phyloP scores from a whole-genome alignment of 768 basidiomycete species.

The Lactarius tabidus region DNA sequence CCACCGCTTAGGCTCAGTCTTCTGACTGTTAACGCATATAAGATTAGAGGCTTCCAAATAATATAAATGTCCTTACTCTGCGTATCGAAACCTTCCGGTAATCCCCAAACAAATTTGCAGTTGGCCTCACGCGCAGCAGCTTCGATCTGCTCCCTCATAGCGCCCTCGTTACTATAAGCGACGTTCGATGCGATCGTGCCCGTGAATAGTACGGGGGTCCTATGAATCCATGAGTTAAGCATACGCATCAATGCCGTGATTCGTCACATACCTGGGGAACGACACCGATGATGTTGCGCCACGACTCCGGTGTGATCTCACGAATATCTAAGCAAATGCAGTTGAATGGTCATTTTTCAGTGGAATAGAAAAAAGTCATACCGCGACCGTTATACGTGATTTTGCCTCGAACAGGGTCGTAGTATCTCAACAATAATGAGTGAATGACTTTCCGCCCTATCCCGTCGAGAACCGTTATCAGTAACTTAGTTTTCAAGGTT shows the following conservation, averaged over 20 bases:
- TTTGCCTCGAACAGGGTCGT: constrained; percentile 79
- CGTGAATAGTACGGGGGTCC: constrained; percentile 85
- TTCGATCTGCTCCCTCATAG: constrained; percentile 80
- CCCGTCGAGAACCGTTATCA: background rate
- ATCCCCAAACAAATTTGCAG: constrained; percentile 93
- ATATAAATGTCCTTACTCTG: constrained; percentile 54
- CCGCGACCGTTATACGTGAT: constrained; percentile 86
- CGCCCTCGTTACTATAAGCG: constrained; percentile 74
- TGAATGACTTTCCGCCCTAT: constrained; percentile 90
- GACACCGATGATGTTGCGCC: constrained; percentile 85
- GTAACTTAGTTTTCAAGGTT: background rate
- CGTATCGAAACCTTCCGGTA: constrained; percentile 93
- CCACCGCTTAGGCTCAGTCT: constrained; percentile 71
- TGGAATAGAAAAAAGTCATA: constrained; percentile 31
- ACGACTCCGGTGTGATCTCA: constrained; percentile 78
- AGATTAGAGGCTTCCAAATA: background rate
- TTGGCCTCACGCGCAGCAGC: constrained; percentile 87
- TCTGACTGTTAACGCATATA: constrained; percentile 45
- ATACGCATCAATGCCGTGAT: background rate
- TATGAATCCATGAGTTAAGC: constrained; percentile 18
- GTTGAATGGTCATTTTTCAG: background rate
- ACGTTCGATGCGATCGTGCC: constrained; percentile 96
- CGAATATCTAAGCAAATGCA: constrained; percentile 60
- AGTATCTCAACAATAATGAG: constrained; percentile 84
- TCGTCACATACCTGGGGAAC: constrained; percentile 65